Evolutionary conservation across 1,284 basidiomycete species (phyloP).

Genomic region (Phylloboletellus chloephorus): DNA sequence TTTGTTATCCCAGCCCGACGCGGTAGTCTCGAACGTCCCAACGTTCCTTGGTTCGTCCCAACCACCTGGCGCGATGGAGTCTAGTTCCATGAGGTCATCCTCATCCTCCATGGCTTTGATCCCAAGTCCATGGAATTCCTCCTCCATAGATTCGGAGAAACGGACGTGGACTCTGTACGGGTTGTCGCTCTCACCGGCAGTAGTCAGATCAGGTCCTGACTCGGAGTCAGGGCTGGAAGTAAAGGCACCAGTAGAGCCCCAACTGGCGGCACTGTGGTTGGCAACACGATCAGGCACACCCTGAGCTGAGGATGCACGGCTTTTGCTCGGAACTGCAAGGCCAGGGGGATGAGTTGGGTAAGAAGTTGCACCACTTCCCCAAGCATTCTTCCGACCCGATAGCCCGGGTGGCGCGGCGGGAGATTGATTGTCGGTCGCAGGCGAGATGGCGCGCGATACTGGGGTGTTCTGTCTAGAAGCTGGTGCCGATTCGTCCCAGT

Average conservation of each 20-base stretch:
- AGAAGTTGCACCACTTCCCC: slow-evolving; percentile 9
- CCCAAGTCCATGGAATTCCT: slow-evolving; percentile 26
- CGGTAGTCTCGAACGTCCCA: slow-evolving; percentile 12
- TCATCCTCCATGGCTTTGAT: slow-evolving; percentile 15
- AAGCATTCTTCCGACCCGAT: slow-evolving; percentile 4
- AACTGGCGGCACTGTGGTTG: slow-evolving; percentile 16
- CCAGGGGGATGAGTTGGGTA: slow-evolving; percentile 9
- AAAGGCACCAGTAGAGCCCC: slow-evolving; percentile 23
- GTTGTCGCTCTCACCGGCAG: slow-evolving; percentile 26
- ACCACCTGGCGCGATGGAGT: slow-evolving; percentile 22
- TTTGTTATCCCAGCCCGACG: slow-evolving; percentile 6
- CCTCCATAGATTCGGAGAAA: slow-evolving; percentile 27
- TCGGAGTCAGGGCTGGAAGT: slow-evolving; percentile 27
- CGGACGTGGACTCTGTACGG: slow-evolving; percentile 18
- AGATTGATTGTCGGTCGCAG: slow-evolving; percentile 8
- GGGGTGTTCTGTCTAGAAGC: slow-evolving; percentile 22
- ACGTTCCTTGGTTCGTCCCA: slow-evolving; percentile 13
- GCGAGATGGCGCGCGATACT: neutral
- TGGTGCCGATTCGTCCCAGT: slow-evolving; percentile 22
- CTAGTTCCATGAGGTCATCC: slow-evolving; percentile 17
- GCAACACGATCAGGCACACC: slow-evolving; percentile 4
- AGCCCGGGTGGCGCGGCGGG: slow-evolving; percentile 11
- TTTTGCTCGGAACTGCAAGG: slow-evolving; percentile 7
- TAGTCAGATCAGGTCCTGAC: slow-evolving; percentile 22
- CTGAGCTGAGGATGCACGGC: slow-evolving; percentile 1